A percentile compares a stretch with the other conserved stretches of the same genome.
Evolutionary conservation across 1,139 yeast genomes (phyloP).

Genomic region (Blastobotrys arbuscula): DNA sequence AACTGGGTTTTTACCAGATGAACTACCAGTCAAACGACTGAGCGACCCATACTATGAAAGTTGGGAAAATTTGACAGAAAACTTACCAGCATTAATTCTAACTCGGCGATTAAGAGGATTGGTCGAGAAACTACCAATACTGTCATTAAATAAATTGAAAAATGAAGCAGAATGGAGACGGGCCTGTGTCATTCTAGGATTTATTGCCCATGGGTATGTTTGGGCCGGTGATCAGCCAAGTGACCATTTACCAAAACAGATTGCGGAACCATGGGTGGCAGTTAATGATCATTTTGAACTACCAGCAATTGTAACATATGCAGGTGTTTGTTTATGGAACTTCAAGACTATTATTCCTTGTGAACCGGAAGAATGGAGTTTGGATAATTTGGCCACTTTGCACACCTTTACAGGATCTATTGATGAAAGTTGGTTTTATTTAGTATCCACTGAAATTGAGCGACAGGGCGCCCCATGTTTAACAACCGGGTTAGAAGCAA

Average conservation of each 20-base stretch:
- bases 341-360: slow-evolving; percentile 57
- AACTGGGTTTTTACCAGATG: slow-evolving; percentile 75
- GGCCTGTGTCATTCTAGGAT: slow-evolving; percentile 73
- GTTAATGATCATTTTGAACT: slow-evolving; percentile 57
- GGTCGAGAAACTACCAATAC: slow-evolving; percentile 55
- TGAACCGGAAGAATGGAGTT: slow-evolving; percentile 38
- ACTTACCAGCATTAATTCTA: slow-evolving; percentile 67
- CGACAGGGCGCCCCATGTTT: slow-evolving; percentile 68
- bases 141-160: slow-evolving; percentile 43
- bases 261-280: slow-evolving; percentile 64
- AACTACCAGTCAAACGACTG: slow-evolving; percentile 54
- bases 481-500: slow-evolving; percentile 55
- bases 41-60: slow-evolving; percentile 60
- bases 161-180: slow-evolving; percentile 57
- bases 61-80: slow-evolving; percentile 69
- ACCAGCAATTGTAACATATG: slow-evolving; percentile 85
- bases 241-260: slow-evolving; percentile 59
- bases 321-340: slow-evolving; percentile 86
- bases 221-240: slow-evolving; percentile 66
- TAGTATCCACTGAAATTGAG: slow-evolving; percentile 84
- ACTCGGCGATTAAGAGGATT: slow-evolving; percentile 54
- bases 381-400: slow-evolving; percentile 70
- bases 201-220: slow-evolving; percentile 79
- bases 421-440: slow-evolving; percentile 92
- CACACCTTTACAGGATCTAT: slow-evolving; percentile 84